phyloP scores from a whole-genome alignment of 352 stramenopile species.

The Phytophthora palmivora region DNA sequence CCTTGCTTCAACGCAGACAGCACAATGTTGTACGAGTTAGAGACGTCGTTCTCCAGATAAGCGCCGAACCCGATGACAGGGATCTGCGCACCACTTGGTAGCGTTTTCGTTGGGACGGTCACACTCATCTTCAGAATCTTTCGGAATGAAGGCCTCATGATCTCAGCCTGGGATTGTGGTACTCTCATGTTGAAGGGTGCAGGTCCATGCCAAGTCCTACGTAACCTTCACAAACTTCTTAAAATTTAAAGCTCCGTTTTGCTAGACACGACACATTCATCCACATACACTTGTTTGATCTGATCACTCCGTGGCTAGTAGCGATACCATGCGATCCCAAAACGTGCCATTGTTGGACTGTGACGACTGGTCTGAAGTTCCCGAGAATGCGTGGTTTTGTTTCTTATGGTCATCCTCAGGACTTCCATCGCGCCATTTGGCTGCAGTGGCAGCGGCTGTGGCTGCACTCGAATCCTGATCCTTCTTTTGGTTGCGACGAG shows the following conservation, averaged over 20 bases:
- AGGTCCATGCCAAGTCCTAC: neutral
- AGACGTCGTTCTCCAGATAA: conserved; percentile 55
- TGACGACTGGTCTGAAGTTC: conserved; percentile 41
- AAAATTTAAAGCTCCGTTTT: conserved; percentile 15
- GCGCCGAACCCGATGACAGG: conserved; percentile 62
- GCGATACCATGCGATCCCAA: conserved; percentile 55
- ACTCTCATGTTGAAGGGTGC: neutral
- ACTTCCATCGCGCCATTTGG: conserved; percentile 47
- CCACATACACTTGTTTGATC: neutral
- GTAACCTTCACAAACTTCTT: conserved; percentile 4
- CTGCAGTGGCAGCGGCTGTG: conserved; percentile 25
- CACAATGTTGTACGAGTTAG: conserved; percentile 67
- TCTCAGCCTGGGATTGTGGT: too few relatives aligned
- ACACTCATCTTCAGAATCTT: conserved; percentile 25
- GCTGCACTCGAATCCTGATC: conserved; percentile 6
- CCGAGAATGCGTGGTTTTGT: conserved; percentile 27
- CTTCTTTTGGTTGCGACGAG: conserved; percentile 15
- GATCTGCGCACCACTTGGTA: conserved; percentile 57
- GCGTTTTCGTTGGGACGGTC: conserved; percentile 37
- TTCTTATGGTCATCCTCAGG: conserved; percentile 25
- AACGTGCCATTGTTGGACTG: conserved; percentile 50
- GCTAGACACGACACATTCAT: conserved; percentile 22
- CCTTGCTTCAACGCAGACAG: conserved; percentile 66
- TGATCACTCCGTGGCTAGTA: conserved; percentile 35
- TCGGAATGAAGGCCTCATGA: conserved; percentile 12